Evolutionary conservation across 225 moss, liverwort and hornwort species (phyloP), one percentile per base, ranked within the genome.

Genomic region (Physcomitrellopsis africana): DNA sequence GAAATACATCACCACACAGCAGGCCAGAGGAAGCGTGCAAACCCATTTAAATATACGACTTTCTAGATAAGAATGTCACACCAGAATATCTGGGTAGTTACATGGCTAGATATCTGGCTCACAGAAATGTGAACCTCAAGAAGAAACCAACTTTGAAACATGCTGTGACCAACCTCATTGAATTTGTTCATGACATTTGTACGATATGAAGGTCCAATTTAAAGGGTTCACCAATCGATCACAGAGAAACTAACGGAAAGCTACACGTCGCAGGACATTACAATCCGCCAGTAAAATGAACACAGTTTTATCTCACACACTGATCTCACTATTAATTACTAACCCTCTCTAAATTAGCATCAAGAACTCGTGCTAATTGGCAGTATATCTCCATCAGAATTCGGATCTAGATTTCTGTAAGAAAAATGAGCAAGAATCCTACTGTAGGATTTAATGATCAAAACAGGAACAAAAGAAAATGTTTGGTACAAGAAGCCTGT

Each of bases 401-500:
- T 70, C 70, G 67, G 62, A 77, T 81, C 81, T 70, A 72, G 72
- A 83, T 57, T 67, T 72, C 76, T 72, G 76, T 77, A 77, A 74
- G 78, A 81, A 85, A 60, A 46, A 70, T 51, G 68, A 65, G 52
- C 72, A 59, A 73, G 59, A 77, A 77, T 63, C 64, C 72, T 83
- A 72, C 45, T 64, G 44, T 32, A 67, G 42, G 76, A 64, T 68
- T 79, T 69, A 56, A 66, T 74, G 78, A 81, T 71, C 73, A 74
- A 76, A 65, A 79, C 72, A 78, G 67, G 48, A 53, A 72, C 72
- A 68, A 72, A 72, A 65, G 72, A 69, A 63, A 74, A 69, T 81
- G 86, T 83, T 76, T 73, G 63, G 69, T 87, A 81, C 81, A 83
- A 79, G 76, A 76, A 66, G 81, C 42, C 73, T 76, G 54, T 37